phyloP scores from a whole-genome alignment of 352 stramenopile species.

The Phytophthora citricola region DNA sequence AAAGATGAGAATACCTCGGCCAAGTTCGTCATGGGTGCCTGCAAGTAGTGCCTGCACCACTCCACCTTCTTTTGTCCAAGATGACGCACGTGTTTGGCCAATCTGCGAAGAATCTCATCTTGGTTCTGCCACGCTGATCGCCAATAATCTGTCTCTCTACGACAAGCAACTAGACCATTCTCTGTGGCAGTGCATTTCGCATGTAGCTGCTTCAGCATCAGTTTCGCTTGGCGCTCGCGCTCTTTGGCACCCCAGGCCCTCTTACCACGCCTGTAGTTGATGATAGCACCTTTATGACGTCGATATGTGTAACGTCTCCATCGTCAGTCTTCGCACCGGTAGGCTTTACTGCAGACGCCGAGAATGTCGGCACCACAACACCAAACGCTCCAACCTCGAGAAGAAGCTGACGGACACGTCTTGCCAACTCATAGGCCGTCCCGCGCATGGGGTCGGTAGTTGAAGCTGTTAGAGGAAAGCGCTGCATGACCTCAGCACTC shows the following conservation, averaged over 20 bases:
- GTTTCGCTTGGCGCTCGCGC: conserved; percentile 42
- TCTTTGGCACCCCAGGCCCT: conserved; percentile 30
- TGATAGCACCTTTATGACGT: conserved; percentile 38
- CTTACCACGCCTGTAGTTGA: conserved; percentile 11
- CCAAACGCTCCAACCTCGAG: conserved; percentile 49
- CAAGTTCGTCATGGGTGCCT: conserved; percentile 34
- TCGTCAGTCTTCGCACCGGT: background rate
- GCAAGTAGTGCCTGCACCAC: conserved; percentile 39
- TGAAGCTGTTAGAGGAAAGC: conserved; percentile 7
- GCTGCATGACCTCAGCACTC: conserved; percentile 16
- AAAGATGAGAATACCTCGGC: conserved; percentile 38
- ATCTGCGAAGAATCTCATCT: conserved; percentile 24
- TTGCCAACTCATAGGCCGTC: conserved; percentile 17
- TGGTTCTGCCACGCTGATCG: conserved; percentile 44
- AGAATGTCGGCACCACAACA: conserved; percentile 32
- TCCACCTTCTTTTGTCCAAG: conserved; percentile 49
- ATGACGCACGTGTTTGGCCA: conserved; percentile 26
- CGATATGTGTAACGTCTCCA: conserved; percentile 25
- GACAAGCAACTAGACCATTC: conserved; percentile 27
- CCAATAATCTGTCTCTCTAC: conserved; percentile 44
- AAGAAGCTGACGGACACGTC: conserved; percentile 31
- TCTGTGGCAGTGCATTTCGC: conserved; percentile 33
- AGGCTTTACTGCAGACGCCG: background rate
- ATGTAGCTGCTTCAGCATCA: conserved; percentile 50
- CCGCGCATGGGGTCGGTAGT: background rate